A percentile compares a stretch with the other conserved stretches of the same genome.
These are phyloP conservation scores for Peronospora farinosa DNA, from an alignment of 352 stramenopile species.

Conservation along the genomic window DNA sequence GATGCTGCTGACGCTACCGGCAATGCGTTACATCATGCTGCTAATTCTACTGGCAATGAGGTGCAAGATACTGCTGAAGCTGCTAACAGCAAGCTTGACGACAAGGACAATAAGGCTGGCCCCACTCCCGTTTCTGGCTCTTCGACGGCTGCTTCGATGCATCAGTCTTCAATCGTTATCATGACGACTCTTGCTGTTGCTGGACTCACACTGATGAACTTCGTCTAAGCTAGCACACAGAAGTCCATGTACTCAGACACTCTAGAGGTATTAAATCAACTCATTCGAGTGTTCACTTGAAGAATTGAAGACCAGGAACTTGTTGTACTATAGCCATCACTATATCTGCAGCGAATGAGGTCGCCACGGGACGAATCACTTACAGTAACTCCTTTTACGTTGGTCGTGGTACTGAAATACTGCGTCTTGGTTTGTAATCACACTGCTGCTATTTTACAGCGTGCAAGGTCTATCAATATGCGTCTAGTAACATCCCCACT, in stretches of 20 bases:
- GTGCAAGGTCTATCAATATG: too few relatives aligned
- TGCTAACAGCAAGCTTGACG: slow-evolving; percentile 14
- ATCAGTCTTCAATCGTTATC: slow-evolving; percentile 16
- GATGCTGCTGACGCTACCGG: slow-evolving; percentile 9
- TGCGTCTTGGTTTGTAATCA: too few relatives aligned
- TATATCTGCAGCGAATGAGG: too few relatives aligned
- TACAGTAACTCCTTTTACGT: too few relatives aligned
- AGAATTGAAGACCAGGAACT: slow-evolving; percentile 3
- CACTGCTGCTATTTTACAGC: too few relatives aligned
- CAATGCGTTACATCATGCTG: slow-evolving; percentile 14
- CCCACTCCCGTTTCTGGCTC: slow-evolving; percentile 11
- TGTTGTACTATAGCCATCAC: too few relatives aligned
- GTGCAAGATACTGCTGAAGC: slow-evolving; percentile 6
- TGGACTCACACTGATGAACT: slow-evolving; percentile 26
- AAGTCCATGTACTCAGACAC: slow-evolving; percentile 19
- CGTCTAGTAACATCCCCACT: too few relatives aligned
- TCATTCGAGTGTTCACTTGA: background rate
- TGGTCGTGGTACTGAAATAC: too few relatives aligned
- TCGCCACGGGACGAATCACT: too few relatives aligned
- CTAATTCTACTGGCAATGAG: slow-evolving; percentile 9
- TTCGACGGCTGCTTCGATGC: slow-evolving; percentile 15
- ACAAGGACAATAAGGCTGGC: slow-evolving; percentile 19
- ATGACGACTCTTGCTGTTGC: slow-evolving; percentile 16
- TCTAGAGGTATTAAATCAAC: slow-evolving; percentile 2
- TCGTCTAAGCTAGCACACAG: slow-evolving; percentile 12